Evolutionary conservation across 192 early-diverging fungal genomes (phyloP).

Genomic region (Coemansia sp.): DNA sequence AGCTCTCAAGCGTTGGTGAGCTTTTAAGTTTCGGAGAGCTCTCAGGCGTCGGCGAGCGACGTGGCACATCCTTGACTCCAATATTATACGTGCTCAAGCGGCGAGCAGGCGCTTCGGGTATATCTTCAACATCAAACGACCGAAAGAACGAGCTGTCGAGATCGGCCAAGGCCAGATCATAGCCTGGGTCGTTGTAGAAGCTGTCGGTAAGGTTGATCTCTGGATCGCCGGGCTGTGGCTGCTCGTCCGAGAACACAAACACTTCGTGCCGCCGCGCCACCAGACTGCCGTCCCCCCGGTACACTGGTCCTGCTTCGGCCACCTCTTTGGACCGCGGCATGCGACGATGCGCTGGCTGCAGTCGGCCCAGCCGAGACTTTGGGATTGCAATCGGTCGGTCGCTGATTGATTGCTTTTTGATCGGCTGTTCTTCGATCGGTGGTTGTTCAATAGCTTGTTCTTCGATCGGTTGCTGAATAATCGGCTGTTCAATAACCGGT

Average conservation of each 20-base stretch:
- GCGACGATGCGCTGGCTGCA: conserved; percentile 37
- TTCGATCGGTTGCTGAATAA: not conserved
- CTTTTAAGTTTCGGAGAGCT: not conserved
- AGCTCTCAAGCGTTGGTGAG: not conserved
- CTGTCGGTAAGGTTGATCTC: conserved; percentile 21
- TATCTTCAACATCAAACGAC: conserved; percentile 45
- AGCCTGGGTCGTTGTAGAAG: conserved; percentile 37
- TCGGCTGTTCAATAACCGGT: too few species aligned
- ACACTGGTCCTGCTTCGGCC: conserved; percentile 14
- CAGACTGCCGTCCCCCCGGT: conserved; percentile 15
- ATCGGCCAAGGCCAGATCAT: conserved; percentile 27
- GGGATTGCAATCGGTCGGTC: conserved; percentile 34
- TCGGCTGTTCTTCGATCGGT: too few species aligned
- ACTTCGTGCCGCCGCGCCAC: conserved; percentile 24
- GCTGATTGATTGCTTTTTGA: not conserved
- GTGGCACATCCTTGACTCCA: conserved; percentile 22
- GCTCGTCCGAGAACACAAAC: conserved; percentile 10
- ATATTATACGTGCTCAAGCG: conserved; percentile 33
- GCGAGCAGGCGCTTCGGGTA: conserved; percentile 45
- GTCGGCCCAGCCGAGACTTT: conserved; percentile 32
- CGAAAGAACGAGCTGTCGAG: conserved; percentile 32
- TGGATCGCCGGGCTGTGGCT: conserved; percentile 7
- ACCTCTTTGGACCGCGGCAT: conserved; percentile 43
- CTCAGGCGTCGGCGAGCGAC: conserved; percentile 15
- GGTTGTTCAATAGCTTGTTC: too few species aligned